Conservation (phyloP, 306 rosid species). For the Senna tora region DNA sequence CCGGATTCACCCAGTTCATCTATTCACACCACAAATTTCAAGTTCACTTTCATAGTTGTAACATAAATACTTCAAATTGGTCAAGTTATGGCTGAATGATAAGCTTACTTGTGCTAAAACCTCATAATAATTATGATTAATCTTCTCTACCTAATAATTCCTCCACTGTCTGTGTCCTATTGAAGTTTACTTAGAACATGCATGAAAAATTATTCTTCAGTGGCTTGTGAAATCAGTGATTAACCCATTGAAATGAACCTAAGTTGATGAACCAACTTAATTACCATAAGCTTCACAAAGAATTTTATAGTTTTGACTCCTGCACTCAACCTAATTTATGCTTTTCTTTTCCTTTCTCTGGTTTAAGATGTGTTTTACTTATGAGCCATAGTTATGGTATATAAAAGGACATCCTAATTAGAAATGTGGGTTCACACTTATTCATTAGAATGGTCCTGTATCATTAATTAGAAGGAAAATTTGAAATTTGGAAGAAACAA, state of each 20-base stretch:
- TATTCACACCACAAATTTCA: too few species aligned
- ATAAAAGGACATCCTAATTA: too few species aligned
- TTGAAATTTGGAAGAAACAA: neutral
- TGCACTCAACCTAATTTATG: neutral
- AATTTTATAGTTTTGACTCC: slow-evolving; percentile 21
- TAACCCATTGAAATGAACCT: slow-evolving; percentile 22
- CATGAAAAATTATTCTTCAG: slow-evolving; percentile 28
- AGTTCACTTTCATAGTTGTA: too few species aligned
- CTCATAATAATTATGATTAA: slow-evolving; percentile 40
- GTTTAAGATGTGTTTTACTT: neutral
- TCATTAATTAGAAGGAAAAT: neutral
- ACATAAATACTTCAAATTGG: slow-evolving; percentile 32
- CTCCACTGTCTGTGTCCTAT: slow-evolving; percentile 20
- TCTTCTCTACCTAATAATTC: slow-evolving; percentile 38
- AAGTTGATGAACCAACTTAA: slow-evolving; percentile 45
- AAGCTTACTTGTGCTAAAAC: slow-evolving; percentile 16
- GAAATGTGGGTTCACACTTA: slow-evolving; percentile 6
- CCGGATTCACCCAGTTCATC: neutral
- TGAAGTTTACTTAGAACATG: slow-evolving; percentile 30
- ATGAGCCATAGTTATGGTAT: neutral
- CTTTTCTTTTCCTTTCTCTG: neutral
- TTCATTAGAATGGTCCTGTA: neutral
- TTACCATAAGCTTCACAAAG: slow-evolving; percentile 13
- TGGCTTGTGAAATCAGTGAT: slow-evolving; percentile 35
- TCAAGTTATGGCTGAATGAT: slow-evolving; percentile 28